phyloP scores from a whole-genome alignment of 352 stramenopile species.

The Globisporangium paddicum region DNA sequence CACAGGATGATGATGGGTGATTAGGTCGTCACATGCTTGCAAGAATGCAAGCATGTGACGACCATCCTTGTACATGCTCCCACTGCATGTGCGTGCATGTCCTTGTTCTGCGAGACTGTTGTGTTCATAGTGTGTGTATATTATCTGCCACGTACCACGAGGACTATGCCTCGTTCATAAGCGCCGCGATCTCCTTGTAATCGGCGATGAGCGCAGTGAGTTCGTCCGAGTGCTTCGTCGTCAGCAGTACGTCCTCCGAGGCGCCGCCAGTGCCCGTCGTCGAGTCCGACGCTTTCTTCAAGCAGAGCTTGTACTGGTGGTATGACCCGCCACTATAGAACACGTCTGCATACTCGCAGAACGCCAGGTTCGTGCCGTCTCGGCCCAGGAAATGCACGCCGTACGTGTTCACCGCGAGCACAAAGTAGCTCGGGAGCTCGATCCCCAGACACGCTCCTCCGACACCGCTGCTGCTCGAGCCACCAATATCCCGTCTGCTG shows the following conservation, averaged over 20 bases:
- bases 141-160: too few species aligned
- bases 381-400: slow-evolving; percentile 90
- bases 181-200: slow-evolving; percentile 75
- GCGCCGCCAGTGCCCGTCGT: slow-evolving; percentile 15
- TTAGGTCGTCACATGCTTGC: too few species aligned
- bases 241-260: slow-evolving; percentile 57
- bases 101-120: too few species aligned
- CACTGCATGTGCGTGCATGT: too few species aligned
- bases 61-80: too few species aligned
- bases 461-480: slow-evolving; percentile 10
- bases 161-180: slow-evolving; percentile 40
- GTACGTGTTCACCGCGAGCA: slow-evolving; percentile 86
- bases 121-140: not conserved
- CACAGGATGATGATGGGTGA: too few species aligned
- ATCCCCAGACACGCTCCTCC: slow-evolving; percentile 27
- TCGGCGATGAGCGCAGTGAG: slow-evolving; percentile 55
- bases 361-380: slow-evolving; percentile 54
- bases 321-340: slow-evolving; percentile 47
- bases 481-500: slow-evolving; percentile 19
- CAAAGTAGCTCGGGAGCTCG: slow-evolving; percentile 80
- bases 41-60: too few species aligned
- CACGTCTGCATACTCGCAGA: slow-evolving; percentile 65
- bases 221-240: slow-evolving; percentile 67
- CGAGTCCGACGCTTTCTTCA: slow-evolving; percentile 38
- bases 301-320: slow-evolving; percentile 64